Evolutionary conservation across 1,139 yeast genomes (phyloP), one percentile per base, ranked within the genome.

Genomic region (Wickerhamiella infanticola): DNA sequence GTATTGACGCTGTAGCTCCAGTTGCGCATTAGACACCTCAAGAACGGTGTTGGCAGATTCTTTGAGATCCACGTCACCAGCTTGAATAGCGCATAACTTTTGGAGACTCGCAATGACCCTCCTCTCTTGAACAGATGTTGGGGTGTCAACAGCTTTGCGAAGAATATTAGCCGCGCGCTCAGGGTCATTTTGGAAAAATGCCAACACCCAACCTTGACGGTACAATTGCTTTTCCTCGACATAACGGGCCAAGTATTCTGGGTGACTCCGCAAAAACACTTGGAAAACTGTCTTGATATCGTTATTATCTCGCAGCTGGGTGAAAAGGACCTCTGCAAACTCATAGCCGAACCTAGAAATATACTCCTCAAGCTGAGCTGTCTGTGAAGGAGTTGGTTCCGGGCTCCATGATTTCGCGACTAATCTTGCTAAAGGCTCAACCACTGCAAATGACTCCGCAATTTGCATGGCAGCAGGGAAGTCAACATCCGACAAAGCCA

Each of bases 161-260:
- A 84, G 63, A 0, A 71, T 66, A 6, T 61, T 55, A 1, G 80
- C 67, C 0, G 88, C 90, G 3, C 60, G 56, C 3, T 49, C 51
- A 56, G 70, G 81, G 4, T 77, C 67, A 3, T 64, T 67, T 51
- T 72, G 75, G 37, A 74, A 58, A 23, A 84, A 61, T 48, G 80
- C 74, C 48, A 76, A 71, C 37, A 85, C 79, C 96, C 96, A 86
- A 1, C 86, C 72, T 41, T 84, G 71, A 40, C 70, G 65, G 3
- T 75, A 73, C 44, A 77, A 74, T 48, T 71, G 68, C 5, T 68
- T 59, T 37, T 71, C 67, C 45, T 61, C 55, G 49, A 85, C 73
- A 56, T 77, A 86, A 50, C 63, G 61, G 33, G 72, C 66, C 47
- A 84, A 63, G 53, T 65, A 73, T 3, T 63, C 61, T 37, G 72